Evolutionary conservation across 192 early-diverging fungal genomes (phyloP).

Genomic region (Kappamyces sp.): DNA sequence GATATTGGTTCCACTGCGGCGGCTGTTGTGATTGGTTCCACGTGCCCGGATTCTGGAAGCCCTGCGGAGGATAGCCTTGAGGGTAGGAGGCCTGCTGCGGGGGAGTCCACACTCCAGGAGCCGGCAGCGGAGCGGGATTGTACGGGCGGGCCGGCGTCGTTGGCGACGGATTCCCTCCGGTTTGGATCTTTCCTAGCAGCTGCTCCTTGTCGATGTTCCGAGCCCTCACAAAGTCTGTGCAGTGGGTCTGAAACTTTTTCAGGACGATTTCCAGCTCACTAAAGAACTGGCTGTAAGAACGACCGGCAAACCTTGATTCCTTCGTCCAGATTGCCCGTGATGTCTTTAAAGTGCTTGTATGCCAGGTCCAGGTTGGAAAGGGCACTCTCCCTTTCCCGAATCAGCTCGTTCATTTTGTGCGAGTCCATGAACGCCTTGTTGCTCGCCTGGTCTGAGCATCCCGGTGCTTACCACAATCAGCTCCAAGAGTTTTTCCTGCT

Average conservation of each 20-base stretch:
- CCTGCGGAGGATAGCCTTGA: no score
- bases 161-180: background rate
- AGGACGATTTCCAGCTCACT: constrained; percentile 61
- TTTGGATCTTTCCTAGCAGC: constrained; percentile 18
- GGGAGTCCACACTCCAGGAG: constrained; percentile 19
- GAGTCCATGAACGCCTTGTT: constrained; percentile 64
- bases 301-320: constrained; percentile 56
- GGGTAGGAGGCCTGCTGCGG: background rate
- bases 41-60: no score
- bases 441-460: background rate
- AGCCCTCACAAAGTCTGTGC: constrained; percentile 65
- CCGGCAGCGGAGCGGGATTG: background rate
- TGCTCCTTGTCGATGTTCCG: constrained; percentile 63
- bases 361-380: constrained; percentile 71
- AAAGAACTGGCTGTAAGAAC: constrained; percentile 52
- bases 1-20: background rate
- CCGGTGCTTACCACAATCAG: constrained; percentile 33
- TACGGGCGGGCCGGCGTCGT: background rate
- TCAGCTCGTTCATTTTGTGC: constrained; percentile 46
- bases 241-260: constrained; percentile 52
- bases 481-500: constrained; percentile 57
- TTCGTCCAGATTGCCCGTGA: constrained; percentile 68
- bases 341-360: constrained; percentile 68
- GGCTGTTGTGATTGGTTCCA: background rate
- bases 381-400: constrained; percentile 68